Percentiles rank a stretch among this genome's conserved stretches.
Evolutionary conservation across 495 filamentous ascomycete genomes (phyloP).

Genomic region (Aspergillus kassunensis): DNA sequence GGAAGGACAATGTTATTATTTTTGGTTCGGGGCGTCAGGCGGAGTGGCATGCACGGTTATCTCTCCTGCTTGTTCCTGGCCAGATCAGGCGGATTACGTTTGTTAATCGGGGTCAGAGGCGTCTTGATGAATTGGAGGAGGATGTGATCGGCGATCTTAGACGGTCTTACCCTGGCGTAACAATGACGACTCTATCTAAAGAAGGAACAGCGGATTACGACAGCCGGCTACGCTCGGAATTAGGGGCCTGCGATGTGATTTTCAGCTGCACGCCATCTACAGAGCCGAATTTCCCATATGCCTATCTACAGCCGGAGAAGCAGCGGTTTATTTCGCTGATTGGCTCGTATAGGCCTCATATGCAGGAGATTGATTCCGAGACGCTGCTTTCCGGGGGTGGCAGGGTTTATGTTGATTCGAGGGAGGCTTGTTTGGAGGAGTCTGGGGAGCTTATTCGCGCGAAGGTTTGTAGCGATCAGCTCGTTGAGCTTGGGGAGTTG

Average conservation of each 20-base stretch:
- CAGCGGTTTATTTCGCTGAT: constrained; percentile 74
- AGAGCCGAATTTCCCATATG: constrained; percentile 57
- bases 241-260: constrained; percentile 59
- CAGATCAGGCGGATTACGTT: constrained; percentile 68
- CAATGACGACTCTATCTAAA: constrained; percentile 24
- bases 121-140: constrained; percentile 30
- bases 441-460: constrained; percentile 85
- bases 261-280: constrained; percentile 71
- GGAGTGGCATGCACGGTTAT: constrained; percentile 85
- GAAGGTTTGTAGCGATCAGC: constrained; percentile 57
- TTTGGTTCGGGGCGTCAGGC: constrained; percentile 89
- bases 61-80: constrained; percentile 59
- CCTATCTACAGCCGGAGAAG: constrained; percentile 50
- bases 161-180: constrained; percentile 22
- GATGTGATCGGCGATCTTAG: constrained; percentile 25
- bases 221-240: constrained; percentile 18
- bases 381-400: constrained; percentile 71
- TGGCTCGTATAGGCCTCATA: constrained; percentile 78
- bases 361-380: constrained; percentile 79
- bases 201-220: constrained; percentile 31
- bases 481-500: constrained; percentile 83
- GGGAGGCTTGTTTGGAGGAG: constrained; percentile 75
- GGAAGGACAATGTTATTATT: constrained; percentile 65
- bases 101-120: constrained; percentile 64
- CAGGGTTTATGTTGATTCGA: constrained; percentile 76